Base-by-base conservation (phyloP, 2,329 filamentous ascomycete genomes). In the Epichloe brachyelytri region DNA sequence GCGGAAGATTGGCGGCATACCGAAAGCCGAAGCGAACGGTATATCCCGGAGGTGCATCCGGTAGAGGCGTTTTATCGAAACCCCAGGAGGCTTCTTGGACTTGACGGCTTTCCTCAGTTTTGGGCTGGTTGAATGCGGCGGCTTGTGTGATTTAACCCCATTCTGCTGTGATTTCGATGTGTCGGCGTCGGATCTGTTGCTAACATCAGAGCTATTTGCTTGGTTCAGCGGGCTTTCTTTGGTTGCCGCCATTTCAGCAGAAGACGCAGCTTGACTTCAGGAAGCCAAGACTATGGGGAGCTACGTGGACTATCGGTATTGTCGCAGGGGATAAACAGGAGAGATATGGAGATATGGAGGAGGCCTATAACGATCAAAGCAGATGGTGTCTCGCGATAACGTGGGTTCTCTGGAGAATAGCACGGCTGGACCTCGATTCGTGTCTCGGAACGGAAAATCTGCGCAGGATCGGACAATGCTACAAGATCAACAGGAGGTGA, bases 21-120 rank as follows among this genome's bases (percentile, higher is more conserved):
- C 91, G 85, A 63, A 97, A 88, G 48, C 82, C 89, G 69, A 97
- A 84, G 63, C 83, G 85, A 56, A 96, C 65, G 0, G 88, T 95
- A 68, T 86, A 96, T 26, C 90, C 89, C 7, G 83, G 81, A 8
- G 84, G 82, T 4, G 80, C 82, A 59, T 78, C 68, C 0, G 88
- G 87, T 8, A 95, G 73, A 1, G 88, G 87, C 0, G 88, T 95
- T 37, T 72, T 66, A 66, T 95, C 89, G 65, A 80, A 93, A 36
- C 89, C 89, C 89, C 89, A 0, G 83, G 78, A 0, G 86, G 87
- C 38, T 62, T 62, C 43, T 61, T 64, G 14, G 58, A 50, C 45
- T 60, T 59, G 44, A 62, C 54, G 30, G 57, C 54, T 5, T 60
- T 55, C 46, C 62, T 65, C 19, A 64, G 45, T 2, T 56, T 56